Percentiles rank a stretch among this genome's conserved stretches.
These are phyloP conservation scores for Ensete glaucum DNA, from an alignment of 176 grass and related monocot genomes.

Conservation along the genomic window DNA sequence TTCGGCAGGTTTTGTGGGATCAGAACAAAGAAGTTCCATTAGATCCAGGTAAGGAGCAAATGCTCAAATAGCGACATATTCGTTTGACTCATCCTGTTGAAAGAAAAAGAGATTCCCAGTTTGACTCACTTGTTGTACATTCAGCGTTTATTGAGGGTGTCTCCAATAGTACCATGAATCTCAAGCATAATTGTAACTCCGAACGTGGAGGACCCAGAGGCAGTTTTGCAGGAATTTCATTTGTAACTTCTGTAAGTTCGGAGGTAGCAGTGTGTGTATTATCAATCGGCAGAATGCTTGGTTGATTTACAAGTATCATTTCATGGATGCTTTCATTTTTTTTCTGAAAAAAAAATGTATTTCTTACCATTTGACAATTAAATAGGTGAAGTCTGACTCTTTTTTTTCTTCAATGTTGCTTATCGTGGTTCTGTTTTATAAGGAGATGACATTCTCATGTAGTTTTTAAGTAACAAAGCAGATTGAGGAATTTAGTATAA, in stretches of 20 bases:
- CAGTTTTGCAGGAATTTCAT: slow-evolving; percentile 1
- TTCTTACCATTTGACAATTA: background rate
- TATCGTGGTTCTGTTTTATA: too few species aligned
- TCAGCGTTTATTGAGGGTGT: background rate
- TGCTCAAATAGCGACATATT: background rate
- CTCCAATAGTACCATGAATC: background rate
- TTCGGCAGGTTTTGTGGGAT: background rate
- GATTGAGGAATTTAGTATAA: too few species aligned
- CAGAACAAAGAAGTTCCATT: background rate
- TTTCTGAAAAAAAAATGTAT: background rate
- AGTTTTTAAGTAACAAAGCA: too few species aligned
- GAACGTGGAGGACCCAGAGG: background rate
- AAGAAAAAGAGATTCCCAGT: background rate
- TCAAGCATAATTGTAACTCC: background rate
- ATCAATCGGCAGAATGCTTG: background rate
- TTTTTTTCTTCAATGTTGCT: background rate
- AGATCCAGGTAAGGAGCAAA: background rate
- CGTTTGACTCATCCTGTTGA: background rate
- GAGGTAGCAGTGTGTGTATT: background rate
- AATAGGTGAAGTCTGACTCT: too few species aligned
- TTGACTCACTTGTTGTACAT: background rate
- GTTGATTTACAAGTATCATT: background rate
- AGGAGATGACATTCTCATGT: too few species aligned
- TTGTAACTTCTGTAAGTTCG: slow-evolving; percentile 2
- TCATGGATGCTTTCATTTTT: background rate